phyloP scores from a whole-genome alignment of 2,329 filamentous ascomycete genomes.

The Exophiala viscosa region DNA sequence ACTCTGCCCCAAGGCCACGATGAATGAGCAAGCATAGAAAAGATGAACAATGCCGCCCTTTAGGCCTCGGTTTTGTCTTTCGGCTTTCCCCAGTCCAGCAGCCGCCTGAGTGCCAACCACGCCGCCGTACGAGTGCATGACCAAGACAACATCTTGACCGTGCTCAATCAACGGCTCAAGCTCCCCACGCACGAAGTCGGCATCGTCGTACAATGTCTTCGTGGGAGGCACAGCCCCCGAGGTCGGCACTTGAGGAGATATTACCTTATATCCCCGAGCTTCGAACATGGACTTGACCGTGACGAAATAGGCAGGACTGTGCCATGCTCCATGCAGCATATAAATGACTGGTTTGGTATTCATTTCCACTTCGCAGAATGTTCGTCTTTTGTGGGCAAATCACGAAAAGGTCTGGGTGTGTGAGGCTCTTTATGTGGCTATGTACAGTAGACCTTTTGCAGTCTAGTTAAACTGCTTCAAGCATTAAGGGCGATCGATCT shows the following conservation, averaged over 20 bases:
- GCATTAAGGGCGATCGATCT: too few species aligned
- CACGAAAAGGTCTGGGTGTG: too few species aligned
- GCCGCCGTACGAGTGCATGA: constrained; percentile 37
- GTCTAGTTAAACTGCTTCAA: too few species aligned
- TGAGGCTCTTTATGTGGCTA: too few species aligned
- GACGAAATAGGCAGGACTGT: constrained; percentile 32
- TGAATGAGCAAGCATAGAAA: constrained; percentile 35
- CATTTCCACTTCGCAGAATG: too few species aligned
- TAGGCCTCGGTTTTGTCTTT: constrained; percentile 27
- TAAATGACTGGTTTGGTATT: constrained; percentile 31
- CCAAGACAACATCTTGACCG: constrained; percentile 30
- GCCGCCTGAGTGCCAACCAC: constrained; percentile 32
- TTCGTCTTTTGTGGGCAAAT: too few species aligned
- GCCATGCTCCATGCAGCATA: constrained; percentile 38
- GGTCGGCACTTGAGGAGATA: constrained; percentile 7
- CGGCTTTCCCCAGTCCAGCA: constrained; percentile 29
- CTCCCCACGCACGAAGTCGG: constrained; percentile 2
- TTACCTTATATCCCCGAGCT: constrained; percentile 1
- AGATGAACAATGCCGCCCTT: constrained; percentile 32
- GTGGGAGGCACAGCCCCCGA: not conserved
- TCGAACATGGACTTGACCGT: constrained; percentile 7
- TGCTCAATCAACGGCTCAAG: constrained; percentile 30
- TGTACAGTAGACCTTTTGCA: too few species aligned
- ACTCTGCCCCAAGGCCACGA: constrained; percentile 26
- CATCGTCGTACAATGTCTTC: constrained; percentile 11